phyloP scores from a whole-genome alignment of 208 protist genomes.

The Acanthamoeba royreba region DNA sequence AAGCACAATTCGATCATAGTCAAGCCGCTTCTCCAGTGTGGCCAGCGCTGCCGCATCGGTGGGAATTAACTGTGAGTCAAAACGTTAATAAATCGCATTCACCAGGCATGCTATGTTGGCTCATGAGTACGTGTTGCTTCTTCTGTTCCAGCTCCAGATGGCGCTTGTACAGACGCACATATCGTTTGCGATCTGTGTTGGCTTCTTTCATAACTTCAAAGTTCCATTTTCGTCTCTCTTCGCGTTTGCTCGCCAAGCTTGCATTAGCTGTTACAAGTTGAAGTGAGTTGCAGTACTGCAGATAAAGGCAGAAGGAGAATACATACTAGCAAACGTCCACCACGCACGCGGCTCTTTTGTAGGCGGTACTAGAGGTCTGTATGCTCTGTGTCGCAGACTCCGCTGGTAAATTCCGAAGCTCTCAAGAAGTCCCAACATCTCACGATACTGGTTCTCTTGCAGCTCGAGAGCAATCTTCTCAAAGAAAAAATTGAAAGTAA shows the following conservation, averaged over 20 bases:
- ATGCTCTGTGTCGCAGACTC: background rate
- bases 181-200: background rate
- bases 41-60: background rate
- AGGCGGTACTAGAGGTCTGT: background rate
- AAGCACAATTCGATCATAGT: constrained; percentile 19
- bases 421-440: background rate
- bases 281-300: too few relatives aligned
- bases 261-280: background rate
- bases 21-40: background rate
- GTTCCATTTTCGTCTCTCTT: background rate
- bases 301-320: background rate
- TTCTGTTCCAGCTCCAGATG: background rate
- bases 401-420: constrained; percentile 14
- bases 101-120: background rate
- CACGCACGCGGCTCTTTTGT: background rate
- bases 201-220: background rate
- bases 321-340: constrained; percentile 24
- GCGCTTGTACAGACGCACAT: constrained; percentile 29
- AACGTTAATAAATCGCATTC: background rate
- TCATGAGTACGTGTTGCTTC: background rate
- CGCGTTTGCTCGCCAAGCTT: background rate
- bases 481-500: background rate
- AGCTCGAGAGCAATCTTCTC: constrained; percentile 3
- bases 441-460: constrained; percentile 29
- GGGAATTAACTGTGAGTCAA: background rate